phyloP scores from a whole-genome alignment of 805 yeast genomes.

The Diddensiella caesifluorescens region DNA sequence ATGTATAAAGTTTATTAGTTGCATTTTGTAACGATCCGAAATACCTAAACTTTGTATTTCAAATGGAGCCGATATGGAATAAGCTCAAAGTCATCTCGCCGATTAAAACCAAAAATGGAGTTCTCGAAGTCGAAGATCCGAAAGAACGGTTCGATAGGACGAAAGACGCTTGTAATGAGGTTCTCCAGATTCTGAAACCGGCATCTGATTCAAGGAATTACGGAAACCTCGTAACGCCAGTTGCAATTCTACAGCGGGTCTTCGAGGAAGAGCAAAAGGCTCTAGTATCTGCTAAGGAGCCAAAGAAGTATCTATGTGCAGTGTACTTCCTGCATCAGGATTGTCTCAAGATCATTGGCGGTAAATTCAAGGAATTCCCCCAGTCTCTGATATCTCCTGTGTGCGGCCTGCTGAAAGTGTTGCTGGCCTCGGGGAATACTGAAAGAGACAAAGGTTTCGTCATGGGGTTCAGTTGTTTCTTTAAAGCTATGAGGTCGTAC shows the following conservation, averaged over 20 bases:
- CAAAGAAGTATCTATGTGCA: slow-evolving; percentile 5
- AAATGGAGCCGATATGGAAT: slow-evolving; percentile 14
- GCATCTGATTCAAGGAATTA: background rate
- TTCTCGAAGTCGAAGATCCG: slow-evolving; percentile 3
- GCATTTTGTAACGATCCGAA: no score
- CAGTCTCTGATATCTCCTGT: slow-evolving; percentile 3
- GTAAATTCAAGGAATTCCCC: slow-evolving; percentile 9
- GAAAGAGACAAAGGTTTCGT: slow-evolving; percentile 5
- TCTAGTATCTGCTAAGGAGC: background rate
- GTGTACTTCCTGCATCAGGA: slow-evolving; percentile 10
- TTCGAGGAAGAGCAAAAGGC: slow-evolving; percentile 9
- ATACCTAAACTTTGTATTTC: no score
- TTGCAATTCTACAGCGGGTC: slow-evolving; percentile 3
- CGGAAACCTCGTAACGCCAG: slow-evolving; percentile 1
- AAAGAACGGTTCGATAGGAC: slow-evolving; percentile 11
- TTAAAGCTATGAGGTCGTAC: background rate
- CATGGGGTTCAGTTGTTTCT: slow-evolving; percentile 2
- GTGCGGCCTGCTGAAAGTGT: slow-evolving; percentile 6
- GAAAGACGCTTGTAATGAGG: slow-evolving; percentile 10
- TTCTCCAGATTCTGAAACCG: slow-evolving; percentile 1
- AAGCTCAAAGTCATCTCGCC: slow-evolving; percentile 6
- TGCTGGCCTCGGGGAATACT: no score
- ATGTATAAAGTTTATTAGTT: no score
- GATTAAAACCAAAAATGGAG: background rate
- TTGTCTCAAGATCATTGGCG: slow-evolving; percentile 1